Percentiles rank a stretch among this genome's conserved stretches.
Conservation (phyloP, 768 basidiomycete genomes). For the Pleurotus salmoneostramineus region DNA sequence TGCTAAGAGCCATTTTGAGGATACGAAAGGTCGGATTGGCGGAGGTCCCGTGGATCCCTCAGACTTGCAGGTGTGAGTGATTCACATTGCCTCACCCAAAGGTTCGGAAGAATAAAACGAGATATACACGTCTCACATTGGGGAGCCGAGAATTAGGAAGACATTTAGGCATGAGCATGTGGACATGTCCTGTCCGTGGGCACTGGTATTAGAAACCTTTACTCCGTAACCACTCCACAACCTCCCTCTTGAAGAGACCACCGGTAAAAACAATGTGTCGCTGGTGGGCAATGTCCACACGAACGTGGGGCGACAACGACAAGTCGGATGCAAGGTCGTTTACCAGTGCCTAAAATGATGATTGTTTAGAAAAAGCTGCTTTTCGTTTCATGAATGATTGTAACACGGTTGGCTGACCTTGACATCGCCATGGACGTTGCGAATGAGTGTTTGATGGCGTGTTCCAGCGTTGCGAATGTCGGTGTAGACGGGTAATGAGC, state of each 20-base stretch:
- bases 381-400: background rate
- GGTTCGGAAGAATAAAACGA: background rate
- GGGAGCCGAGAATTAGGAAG: background rate
- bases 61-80: background rate
- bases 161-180: background rate
- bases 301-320: constrained; percentile 43
- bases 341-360: constrained; percentile 46
- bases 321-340: constrained; percentile 50
- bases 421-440: constrained; percentile 64
- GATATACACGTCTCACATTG: constrained; percentile 4
- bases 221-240: constrained; percentile 57
- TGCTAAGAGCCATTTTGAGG: background rate
- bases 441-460: constrained; percentile 52
- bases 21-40: background rate
- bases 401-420: constrained; percentile 39
- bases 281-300: constrained; percentile 40
- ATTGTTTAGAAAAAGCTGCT: constrained; percentile 2
- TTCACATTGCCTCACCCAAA: background rate
- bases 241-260: constrained; percentile 57
- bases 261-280: constrained; percentile 59
- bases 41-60: background rate
- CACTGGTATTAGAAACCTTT: constrained; percentile 63
- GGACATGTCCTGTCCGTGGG: background rate
- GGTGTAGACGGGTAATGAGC: constrained; percentile 72
- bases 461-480: constrained; percentile 67